Base-by-base conservation (phyloP, 108 stramenopile genomes). In the Phaeodactylum tricornutum region DNA sequence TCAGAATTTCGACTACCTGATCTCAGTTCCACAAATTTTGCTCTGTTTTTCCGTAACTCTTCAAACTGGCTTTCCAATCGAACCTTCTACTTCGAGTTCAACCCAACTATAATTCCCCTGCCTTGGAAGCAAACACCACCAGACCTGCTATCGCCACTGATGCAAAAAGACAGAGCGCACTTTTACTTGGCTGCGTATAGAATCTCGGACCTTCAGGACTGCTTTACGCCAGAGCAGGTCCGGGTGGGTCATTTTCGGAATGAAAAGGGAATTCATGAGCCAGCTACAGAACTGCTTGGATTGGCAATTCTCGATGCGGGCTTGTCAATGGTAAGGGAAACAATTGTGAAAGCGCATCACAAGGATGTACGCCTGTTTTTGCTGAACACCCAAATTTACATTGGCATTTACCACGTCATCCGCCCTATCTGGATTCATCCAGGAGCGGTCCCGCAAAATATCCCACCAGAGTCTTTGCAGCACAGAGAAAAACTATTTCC, bases 161-260 rank as follows among this genome's bases (percentile, higher is more conserved):
- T 34, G 9, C 33, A 34, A 34, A 17, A 43, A 16, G 16, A 43
- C 11, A n/a, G n/a, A n/a, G n/a, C n/a, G n/a, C 15, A 9, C 7
- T 12, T 43, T 7, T 47, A 47, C 16, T 16, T 47, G 7, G 46
- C 46, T 8, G 8, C 25, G 9, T 47, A 28, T 47, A 21, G 46
- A 7, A 7, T 47, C 24, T 28, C 46, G 14, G 28, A 7, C 21
- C 4, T 28, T 16, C 24, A 47, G 7, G 16, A 7, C 9, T 47
- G 46, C 25, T 8, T 47, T 8, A 7, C 8, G 5, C 46, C 46
- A 22, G 16, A 47, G 7, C 8, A 8, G 9, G 7, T 8, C 7
- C 8, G 7, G 16, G 16, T n/a, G 41, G 33, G 14, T 34, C 33
- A 34, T 9, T 14, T 11, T 34, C 15, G 15, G n/a, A 12, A 43